phyloP scores from a whole-genome alignment of 2,329 filamentous ascomycete species.

The Lasiodiplodia gonubiensis region DNA sequence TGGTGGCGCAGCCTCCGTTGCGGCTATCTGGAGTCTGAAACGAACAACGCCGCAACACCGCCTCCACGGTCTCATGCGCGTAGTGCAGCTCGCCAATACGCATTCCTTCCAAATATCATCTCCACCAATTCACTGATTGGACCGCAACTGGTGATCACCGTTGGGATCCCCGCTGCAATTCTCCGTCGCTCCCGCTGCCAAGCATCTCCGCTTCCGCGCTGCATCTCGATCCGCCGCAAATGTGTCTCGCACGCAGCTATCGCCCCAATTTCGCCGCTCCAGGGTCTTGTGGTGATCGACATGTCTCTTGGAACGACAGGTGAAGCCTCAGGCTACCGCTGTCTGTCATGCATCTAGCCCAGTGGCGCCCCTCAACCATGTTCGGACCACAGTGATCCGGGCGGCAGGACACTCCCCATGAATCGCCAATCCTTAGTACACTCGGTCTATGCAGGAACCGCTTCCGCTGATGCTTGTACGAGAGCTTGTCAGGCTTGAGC shows the following conservation, averaged over 20 bases:
- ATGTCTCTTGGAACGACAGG: background rate
- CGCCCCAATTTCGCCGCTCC: background rate
- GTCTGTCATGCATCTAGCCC: background rate
- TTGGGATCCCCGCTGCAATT: constrained; percentile 12
- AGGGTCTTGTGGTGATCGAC: background rate
- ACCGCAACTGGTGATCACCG: background rate
- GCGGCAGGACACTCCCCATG: constrained; percentile 2
- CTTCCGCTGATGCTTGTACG: constrained; percentile 11
- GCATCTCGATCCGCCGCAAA: background rate
- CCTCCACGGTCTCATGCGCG: constrained; percentile 1
- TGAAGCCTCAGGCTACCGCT: constrained; percentile 14
- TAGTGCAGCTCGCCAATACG: background rate
- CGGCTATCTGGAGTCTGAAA: constrained; percentile 12
- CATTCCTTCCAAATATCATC: background rate
- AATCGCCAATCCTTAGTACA: background rate
- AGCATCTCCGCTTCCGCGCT: constrained; percentile 17
- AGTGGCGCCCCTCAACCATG: constrained; percentile 11
- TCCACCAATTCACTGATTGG: background rate
- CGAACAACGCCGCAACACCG: constrained; percentile 10
- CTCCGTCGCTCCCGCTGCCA: constrained; percentile 21
- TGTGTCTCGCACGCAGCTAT: background rate
- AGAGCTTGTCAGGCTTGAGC: background rate
- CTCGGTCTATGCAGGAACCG: background rate
- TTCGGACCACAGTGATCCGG: background rate
- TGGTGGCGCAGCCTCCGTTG: constrained; percentile 21